Evolutionary conservation across 1,139 yeast genomes (phyloP), one percentile per base, ranked within the genome.

Genomic region (Barnettozyma hawaiiensis): DNA sequence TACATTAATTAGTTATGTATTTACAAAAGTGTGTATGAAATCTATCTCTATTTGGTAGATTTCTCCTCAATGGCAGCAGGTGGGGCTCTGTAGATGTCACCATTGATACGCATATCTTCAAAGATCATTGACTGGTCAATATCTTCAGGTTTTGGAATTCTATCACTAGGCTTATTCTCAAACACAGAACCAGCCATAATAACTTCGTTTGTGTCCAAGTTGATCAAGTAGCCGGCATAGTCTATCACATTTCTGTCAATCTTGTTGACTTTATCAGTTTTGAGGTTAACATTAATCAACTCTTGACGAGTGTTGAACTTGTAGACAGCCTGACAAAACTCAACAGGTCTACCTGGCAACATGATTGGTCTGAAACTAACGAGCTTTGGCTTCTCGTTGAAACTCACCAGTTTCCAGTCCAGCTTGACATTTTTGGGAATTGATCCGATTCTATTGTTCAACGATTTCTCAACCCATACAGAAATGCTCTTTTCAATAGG

Each of bases 141-240:
- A 42, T 56, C 61, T 45, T 62, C 64, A 41, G 59, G 55, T 47
- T 58, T 62, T 16, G 69, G 68, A 39, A 66, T 56, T 47, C 58
- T 66, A 29, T 64, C 79, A 27, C 55, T 47, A 7, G 69, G 66
- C 3, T 62, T 61, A 49, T 81, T 76, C 57, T 86, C 95, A 58
- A 89, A 89, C 14, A 87, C 70, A 10, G 94, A 77, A 14, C 97
- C 97, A 26, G 86, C 86, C 49, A 87, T 68, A 23, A 74, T 73
- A 47, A 83, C 69, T 44, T 80, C 79, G 44, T 80, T 74, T 24
- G 81, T 73, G 50, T 76, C 75, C 12, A 95, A 85, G 60, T 89
- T 86, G 53, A 87, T 72, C 33, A 87, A 73, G 62, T 76, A 86
- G 0, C 85, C 94, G 47, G 84, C 70, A 59, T 86, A 80, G 61